Evolutionary conservation across 108 stramenopile species (phyloP), one percentile per base, ranked within the genome.

Genomic region (Nitzschia sp.): DNA sequence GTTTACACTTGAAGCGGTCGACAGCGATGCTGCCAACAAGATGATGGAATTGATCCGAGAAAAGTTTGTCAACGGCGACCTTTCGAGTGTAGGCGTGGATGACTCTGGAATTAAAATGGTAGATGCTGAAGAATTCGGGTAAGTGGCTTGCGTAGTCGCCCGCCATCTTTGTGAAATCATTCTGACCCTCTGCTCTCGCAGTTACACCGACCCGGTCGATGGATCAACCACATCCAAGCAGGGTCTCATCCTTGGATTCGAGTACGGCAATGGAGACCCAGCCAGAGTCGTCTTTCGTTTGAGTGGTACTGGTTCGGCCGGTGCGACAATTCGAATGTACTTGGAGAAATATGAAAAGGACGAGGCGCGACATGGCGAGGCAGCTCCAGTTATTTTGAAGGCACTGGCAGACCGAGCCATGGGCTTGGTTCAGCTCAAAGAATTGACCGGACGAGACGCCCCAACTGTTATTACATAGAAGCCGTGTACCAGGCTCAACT

Each of bases 251-350:
- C 79, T 98, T 32, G 75, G 79, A 48, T 96, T 99, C 58, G n/a
- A 85, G 31, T 81, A 82, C 25, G 78, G 81, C 73, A 95, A 93
- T 11, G 91, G 92, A 24, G 88, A 92, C 61, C 70, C 85, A 19
- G 90, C 91, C 27, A 83, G 99, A 13, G 95, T 95, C 38, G 94
- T 99, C 21, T 98, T 98, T 86, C 93, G 99, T 9, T 80, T 99
- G 11, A 91, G 89, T 64, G 99, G 99, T 15, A 99, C 99, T 3
- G 97, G 97, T 28, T 85, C 84, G 30, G 84, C 89, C 9, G 99
- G 99, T 26, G 99, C 99, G n/a, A 99, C 99, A 6, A 87, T 99
- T 55, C 94, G 99, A 56, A 88, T 99, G 90, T 99, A 99, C 70
- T 76, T 99, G 49, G 99, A 99, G 77, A 91, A 85, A 66, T 98